These are phyloP conservation scores for Carpinus viminea DNA, from an alignment of 306 rosid species.

Conservation along the genomic window DNA sequence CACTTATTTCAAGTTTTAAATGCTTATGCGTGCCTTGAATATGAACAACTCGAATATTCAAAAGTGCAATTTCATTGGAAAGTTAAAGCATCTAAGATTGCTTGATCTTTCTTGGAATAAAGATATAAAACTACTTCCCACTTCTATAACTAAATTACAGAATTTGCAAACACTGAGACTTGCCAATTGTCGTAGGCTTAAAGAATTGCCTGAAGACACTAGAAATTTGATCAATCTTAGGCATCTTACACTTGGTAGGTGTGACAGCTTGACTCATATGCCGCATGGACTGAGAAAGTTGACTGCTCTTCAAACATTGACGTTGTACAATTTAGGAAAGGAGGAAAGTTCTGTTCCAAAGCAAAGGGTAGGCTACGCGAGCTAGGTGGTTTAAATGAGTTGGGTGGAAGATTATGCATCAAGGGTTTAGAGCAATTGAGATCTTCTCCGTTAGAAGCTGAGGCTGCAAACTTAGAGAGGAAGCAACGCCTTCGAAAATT, in stretches of 20 bases:
- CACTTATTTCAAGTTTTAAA: too few relatives aligned
- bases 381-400: neutral
- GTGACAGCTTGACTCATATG: neutral
- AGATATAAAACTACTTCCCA: neutral
- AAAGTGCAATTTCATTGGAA: neutral
- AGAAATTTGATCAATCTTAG: neutral
- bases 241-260: neutral
- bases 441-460: neutral
- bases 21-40: neutral
- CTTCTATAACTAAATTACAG: neutral
- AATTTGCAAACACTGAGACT: neutral
- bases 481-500: slow-evolving; percentile 1
- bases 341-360: too few relatives aligned
- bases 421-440: neutral
- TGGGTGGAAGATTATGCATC: neutral
- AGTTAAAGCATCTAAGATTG: neutral
- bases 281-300: slow-evolving; percentile 1
- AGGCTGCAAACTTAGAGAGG: neutral
- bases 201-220: slow-evolving; percentile 15
- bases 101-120: neutral
- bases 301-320: neutral
- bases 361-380: slow-evolving; percentile 2
- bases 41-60: neutral
- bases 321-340: neutral
- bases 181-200: neutral